A percentile compares a stretch with the other conserved stretches of the same genome.
phyloP scores from a whole-genome alignment of 441 rosid species.

The Corymbia calophylla region DNA sequence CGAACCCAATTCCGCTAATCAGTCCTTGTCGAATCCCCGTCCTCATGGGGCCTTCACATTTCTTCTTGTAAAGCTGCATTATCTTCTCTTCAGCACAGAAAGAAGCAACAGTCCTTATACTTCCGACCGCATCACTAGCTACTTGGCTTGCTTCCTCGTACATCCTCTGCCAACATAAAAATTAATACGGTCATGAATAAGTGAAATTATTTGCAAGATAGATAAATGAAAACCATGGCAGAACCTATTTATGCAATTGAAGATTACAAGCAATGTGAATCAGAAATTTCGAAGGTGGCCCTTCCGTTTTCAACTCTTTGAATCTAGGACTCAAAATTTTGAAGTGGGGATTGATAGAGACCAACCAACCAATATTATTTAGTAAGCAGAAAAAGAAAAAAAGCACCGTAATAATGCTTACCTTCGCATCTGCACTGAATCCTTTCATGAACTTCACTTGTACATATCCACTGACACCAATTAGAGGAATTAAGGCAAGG shows the following conservation, averaged over 20 bases:
- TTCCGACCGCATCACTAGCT: conserved; percentile 4
- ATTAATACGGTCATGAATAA: background rate
- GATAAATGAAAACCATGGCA: background rate
- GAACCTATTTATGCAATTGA: background rate
- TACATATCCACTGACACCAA: background rate
- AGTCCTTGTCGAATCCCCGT: conserved; percentile 2
- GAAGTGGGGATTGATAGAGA: background rate
- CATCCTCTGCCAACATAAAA: background rate
- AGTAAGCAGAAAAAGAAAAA: background rate
- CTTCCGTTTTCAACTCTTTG: background rate
- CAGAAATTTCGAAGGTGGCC: background rate
- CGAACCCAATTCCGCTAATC: conserved; percentile 2
- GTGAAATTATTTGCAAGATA: background rate
- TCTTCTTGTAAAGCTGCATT: conserved; percentile 9
- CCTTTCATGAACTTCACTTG: background rate
- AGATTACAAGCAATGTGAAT: background rate
- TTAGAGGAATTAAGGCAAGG: background rate
- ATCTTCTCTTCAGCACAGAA: conserved; percentile 5
- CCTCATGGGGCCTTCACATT: conserved; percentile 6
- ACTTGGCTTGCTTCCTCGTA: conserved; percentile 14
- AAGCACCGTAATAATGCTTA: background rate
- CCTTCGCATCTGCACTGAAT: background rate
- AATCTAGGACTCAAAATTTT: background rate
- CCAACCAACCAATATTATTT: background rate
- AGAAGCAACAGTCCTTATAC: conserved; percentile 7